Evolutionary conservation across 257 asterid genomes (phyloP).

Genomic region (Ophiorrhiza pumila): DNA sequence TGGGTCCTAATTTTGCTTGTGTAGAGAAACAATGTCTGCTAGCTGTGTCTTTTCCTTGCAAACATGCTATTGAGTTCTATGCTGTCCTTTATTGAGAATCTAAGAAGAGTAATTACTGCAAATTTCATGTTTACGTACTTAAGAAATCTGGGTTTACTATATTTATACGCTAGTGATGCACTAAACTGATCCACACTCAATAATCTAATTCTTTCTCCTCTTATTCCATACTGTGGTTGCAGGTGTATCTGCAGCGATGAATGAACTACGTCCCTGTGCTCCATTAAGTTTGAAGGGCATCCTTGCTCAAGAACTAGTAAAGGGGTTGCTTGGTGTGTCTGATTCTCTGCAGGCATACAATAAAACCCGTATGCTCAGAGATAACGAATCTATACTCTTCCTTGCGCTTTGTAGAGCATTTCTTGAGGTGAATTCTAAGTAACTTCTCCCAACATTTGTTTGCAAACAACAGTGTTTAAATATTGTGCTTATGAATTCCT

Average conservation of each 20-base stretch:
- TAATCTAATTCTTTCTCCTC: background rate
- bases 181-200: background rate
- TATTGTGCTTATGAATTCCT: background rate
- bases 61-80: background rate
- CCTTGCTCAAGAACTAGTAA: conserved; percentile 45
- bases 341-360: conserved; percentile 83
- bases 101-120: background rate
- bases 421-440: conserved; percentile 52
- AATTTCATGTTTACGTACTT: background rate
- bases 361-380: conserved; percentile 84
- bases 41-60: background rate
- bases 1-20: background rate
- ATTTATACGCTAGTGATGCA: background rate
- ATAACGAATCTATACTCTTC: conserved; percentile 76
- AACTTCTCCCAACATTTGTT: background rate
- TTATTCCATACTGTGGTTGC: conserved; percentile 7
- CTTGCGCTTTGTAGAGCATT: conserved; percentile 85
- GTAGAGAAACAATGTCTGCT: background rate
- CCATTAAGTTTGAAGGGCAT: conserved; percentile 72
- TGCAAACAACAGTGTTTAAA: background rate
- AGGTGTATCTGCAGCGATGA: conserved; percentile 98
- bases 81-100: background rate
- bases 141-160: background rate
- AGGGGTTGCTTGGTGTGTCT: conserved; percentile 69
- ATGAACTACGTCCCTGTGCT: conserved; percentile 94